Evolutionary conservation across 2,329 filamentous ascomycete genomes (phyloP).

Genomic region (Exophiala viscosa): DNA sequence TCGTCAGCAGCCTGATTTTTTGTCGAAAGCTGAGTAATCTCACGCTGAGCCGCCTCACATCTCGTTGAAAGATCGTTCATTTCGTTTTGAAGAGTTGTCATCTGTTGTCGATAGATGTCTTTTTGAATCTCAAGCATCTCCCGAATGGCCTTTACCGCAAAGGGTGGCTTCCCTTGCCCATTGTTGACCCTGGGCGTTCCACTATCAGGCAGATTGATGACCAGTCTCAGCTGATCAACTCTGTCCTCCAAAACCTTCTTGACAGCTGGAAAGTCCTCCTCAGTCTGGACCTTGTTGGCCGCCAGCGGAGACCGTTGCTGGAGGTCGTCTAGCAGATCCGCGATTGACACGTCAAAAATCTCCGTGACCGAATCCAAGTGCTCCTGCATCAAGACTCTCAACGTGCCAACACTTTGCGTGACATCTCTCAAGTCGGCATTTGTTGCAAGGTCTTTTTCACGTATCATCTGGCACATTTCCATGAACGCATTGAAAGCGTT

Average conservation of each 20-base stretch:
- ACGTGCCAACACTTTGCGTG: neutral
- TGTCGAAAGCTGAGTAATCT: neutral
- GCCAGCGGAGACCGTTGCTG: no score
- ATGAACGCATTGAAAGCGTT: neutral
- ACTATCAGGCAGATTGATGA: no score
- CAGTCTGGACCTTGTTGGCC: no score
- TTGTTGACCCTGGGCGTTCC: no score
- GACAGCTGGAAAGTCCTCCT: no score
- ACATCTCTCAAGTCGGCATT: slow-evolving; percentile 5
- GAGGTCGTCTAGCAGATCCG: no score
- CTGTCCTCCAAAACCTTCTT: no score
- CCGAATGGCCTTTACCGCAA: neutral
- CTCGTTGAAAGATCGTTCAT: neutral
- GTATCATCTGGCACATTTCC: neutral
- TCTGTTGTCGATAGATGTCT: neutral
- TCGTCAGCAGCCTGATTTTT: no score
- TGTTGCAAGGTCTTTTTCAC: slow-evolving; percentile 1
- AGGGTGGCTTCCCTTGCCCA: no score
- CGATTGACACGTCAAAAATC: no score
- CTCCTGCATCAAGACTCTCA: neutral
- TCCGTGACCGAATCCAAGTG: neutral
- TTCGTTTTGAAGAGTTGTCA: neutral
- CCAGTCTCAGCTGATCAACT: no score
- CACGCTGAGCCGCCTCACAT: neutral
- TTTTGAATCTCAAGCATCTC: neutral